Evolutionary conservation across 2,329 filamentous ascomycete species (phyloP).

Genomic region (Penicillium italicum): DNA sequence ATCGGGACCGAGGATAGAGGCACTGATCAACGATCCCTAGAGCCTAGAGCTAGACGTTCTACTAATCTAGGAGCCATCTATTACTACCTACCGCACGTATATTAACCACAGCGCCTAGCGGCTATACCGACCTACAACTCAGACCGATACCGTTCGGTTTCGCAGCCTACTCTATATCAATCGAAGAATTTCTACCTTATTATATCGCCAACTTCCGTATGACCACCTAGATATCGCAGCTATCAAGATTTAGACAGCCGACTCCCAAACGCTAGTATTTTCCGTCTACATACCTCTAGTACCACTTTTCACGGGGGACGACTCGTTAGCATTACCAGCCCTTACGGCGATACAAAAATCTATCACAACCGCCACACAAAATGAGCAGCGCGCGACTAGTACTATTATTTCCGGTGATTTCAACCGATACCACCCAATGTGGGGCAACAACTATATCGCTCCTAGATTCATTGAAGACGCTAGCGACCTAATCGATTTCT

Average conservation of each 20-base stretch:
- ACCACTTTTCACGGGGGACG: not conserved
- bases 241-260: not conserved
- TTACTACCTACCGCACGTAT: too few relatives aligned
- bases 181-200: too few relatives aligned
- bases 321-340: not conserved
- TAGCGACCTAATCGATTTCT: slow-evolving; percentile 17
- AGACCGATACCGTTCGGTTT: too few relatives aligned
- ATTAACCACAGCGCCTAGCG: too few relatives aligned
- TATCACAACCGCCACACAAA: not conserved
- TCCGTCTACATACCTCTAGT: not conserved
- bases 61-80: too few relatives aligned
- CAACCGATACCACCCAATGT: slow-evolving; percentile 12
- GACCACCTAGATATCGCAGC: too few relatives aligned
- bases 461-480: slow-evolving; percentile 4
- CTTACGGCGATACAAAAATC: not conserved
- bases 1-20: too few relatives aligned
- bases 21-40: too few relatives aligned
- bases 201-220: too few relatives aligned
- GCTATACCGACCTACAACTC: too few relatives aligned
- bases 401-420: slow-evolving; percentile 4
- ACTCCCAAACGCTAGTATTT: not conserved
- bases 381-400: not conserved
- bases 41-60: too few relatives aligned
- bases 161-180: too few relatives aligned
- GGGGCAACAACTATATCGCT: slow-evolving; percentile 4